Base-by-base conservation (phyloP, 2,329 filamentous ascomycete genomes). In the Dactylonectria estremocensis region DNA sequence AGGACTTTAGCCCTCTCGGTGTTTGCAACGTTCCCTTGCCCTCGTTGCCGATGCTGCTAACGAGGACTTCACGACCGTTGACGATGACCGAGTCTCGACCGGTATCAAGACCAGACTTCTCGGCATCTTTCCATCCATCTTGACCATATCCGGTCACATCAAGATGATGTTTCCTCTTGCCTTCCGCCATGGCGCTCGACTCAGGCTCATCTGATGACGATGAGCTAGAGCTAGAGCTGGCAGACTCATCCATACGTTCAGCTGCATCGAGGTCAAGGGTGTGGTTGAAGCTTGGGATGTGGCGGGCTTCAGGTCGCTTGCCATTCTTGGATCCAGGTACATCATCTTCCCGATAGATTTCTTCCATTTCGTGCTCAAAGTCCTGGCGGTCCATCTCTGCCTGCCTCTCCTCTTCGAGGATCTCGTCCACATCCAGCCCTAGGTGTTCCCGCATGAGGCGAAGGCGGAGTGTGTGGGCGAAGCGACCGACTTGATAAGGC, bases 391-490 rank as follows among this genome's bases (percentile, higher is more conserved):
- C 90, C 55, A 90, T 80, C 74, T 95, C 91, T 31, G 89, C 89
- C 72, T 89, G 87, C 57, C 92, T 87, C 72, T 95, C 91, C 68
- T 95, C 90, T 77, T 96, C 94, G 77, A 93, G 90, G 67, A 98
- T 91, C 76, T 94, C 93, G 79, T 99, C 96, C 4, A 97, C 94
- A 77, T 98, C 95, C 45, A 98, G 85, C n/a, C 96, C 96, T 33
- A 99, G 86, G 83, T 99, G 96, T 81, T 99, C 96, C 69, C 95
- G 90, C 96, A 98, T 98, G 55, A 98, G 86, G 28, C 96, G 92
- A 84, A 98, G 91, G 33, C 96, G 94, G 59, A 99, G 88, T 0
- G 94, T 96, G 79, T 98, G 95, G 6, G 96, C 93, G 80, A 98
- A 99, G 28, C 94, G 91, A 49, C 95, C 95, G 40, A 98, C 96